Percentiles rank a stretch among this genome's conserved stretches.
Evolutionary conservation across 352 stramenopile species (phyloP).

Genomic region (Globisporangium solare): DNA sequence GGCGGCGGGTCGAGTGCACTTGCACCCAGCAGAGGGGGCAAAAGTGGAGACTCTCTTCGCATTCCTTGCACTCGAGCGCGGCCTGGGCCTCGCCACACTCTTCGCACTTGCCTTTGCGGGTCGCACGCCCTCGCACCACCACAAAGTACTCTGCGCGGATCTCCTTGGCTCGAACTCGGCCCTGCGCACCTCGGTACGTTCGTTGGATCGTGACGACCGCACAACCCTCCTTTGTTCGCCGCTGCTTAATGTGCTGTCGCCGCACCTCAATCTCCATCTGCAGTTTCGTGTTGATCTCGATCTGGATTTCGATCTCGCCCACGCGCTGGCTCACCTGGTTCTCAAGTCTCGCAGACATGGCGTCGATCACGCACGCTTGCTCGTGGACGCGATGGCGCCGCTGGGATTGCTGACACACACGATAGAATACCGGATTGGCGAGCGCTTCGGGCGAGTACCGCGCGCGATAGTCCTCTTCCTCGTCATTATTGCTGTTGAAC

Average conservation of each 20-base stretch:
- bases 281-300: slow-evolving; percentile 56
- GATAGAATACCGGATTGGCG: slow-evolving; percentile 41
- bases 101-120: slow-evolving; percentile 66
- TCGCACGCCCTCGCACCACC: slow-evolving; percentile 56
- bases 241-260: slow-evolving; percentile 24
- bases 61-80: slow-evolving; percentile 63
- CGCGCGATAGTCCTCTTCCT: slow-evolving; percentile 10
- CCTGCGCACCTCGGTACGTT: slow-evolving; percentile 34
- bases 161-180: slow-evolving; percentile 35
- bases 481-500: slow-evolving; percentile 20
- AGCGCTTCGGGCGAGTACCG: slow-evolving; percentile 44
- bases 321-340: slow-evolving; percentile 37
- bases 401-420: slow-evolving; percentile 24
- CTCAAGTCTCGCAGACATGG: slow-evolving; percentile 14
- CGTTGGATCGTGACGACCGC: slow-evolving; percentile 48
- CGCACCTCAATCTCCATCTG: slow-evolving; percentile 24
- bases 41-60: slow-evolving; percentile 63
- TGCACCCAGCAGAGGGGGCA: slow-evolving; percentile 74
- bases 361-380: slow-evolving; percentile 16
- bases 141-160: slow-evolving; percentile 60
- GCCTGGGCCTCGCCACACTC: slow-evolving; percentile 65
- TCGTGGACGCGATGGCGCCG: slow-evolving; percentile 15
- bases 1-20: slow-evolving; percentile 50
- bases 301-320: slow-evolving; percentile 39
- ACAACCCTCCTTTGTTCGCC: slow-evolving; percentile 32